A percentile compares a stretch with the other conserved stretches of the same genome.
Evolutionary conservation across 305 asterid species (phyloP).

Genomic region (Solanum hybrid): DNA sequence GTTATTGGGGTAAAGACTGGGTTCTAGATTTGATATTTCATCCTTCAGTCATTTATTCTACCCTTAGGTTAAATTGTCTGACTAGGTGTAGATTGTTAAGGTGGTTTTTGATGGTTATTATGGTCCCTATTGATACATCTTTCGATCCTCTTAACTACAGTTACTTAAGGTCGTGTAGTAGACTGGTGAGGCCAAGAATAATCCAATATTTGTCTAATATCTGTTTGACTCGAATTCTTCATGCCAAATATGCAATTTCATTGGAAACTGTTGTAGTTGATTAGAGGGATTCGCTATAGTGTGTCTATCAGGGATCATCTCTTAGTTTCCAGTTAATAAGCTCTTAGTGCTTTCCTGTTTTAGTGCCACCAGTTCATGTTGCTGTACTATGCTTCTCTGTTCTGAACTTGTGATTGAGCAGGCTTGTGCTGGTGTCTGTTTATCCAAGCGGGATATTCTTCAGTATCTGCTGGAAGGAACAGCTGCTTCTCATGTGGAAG

Average conservation of each 20-base stretch:
- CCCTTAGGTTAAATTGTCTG: neutral
- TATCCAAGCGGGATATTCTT: slow-evolving; percentile 52
- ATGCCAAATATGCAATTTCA: neutral
- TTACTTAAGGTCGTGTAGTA: neutral
- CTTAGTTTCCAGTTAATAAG: neutral
- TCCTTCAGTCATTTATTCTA: neutral
- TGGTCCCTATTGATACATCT: neutral
- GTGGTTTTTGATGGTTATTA: neutral
- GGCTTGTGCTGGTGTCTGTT: slow-evolving; percentile 60
- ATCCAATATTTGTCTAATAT: neutral
- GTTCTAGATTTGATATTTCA: neutral
- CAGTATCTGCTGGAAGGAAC: slow-evolving; percentile 55
- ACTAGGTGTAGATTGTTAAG: neutral
- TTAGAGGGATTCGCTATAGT: neutral
- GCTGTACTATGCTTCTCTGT: neutral
- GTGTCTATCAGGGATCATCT: neutral
- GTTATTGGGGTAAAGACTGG: neutral
- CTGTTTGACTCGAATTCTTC: neutral
- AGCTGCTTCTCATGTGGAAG: slow-evolving; percentile 57
- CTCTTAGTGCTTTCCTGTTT: neutral
- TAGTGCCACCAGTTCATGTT: neutral
- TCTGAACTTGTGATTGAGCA: slow-evolving; percentile 25
- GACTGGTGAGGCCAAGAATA: neutral
- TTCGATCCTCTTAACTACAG: neutral
- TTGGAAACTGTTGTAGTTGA: neutral